A percentile compares a stretch with the other conserved stretches of the same genome.
Evolutionary conservation across 2,329 filamentous ascomycete species (phyloP).

Genomic region (Diaporthe sp.): DNA sequence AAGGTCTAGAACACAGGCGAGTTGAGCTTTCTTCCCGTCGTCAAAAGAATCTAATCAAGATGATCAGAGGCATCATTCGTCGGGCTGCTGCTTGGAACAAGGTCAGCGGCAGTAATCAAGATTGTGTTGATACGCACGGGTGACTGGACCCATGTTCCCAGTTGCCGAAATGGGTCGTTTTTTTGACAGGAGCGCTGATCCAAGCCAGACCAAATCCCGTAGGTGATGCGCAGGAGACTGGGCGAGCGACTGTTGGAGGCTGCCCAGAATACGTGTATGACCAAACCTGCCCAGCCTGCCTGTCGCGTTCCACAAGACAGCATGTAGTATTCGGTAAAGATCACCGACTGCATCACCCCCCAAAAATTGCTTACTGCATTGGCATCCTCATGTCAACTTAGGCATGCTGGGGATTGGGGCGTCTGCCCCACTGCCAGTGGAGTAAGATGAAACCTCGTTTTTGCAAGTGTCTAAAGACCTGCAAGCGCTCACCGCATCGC

Average conservation of each 20-base stretch:
- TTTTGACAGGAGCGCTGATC: slow-evolving; percentile 26
- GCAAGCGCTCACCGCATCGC: slow-evolving; percentile 5
- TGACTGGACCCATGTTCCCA: slow-evolving; percentile 5
- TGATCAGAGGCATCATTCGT: neutral
- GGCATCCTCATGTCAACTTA: neutral
- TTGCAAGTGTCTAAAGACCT: neutral
- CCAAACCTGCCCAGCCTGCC: neutral
- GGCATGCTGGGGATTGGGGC: neutral
- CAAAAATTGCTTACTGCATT: neutral
- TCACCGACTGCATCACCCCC: neutral
- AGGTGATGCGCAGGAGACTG: neutral
- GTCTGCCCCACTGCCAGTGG: neutral
- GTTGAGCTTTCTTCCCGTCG: neutral
- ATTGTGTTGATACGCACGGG: slow-evolving; percentile 26
- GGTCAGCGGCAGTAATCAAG: slow-evolving; percentile 14
- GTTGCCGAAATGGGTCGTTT: slow-evolving; percentile 2
- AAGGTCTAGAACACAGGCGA: neutral
- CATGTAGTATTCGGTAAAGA: neutral
- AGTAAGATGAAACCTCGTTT: slow-evolving; percentile 7
- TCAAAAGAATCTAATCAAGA: neutral
- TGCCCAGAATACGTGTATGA: neutral
- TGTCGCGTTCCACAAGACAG: neutral
- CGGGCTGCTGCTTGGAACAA: neutral
- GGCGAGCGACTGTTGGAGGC: neutral
- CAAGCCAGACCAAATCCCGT: neutral